A percentile compares a stretch with the other conserved stretches of the same genome.
Evolutionary conservation across 2,329 filamentous ascomycete species (phyloP).

Genomic region (Pestalotiopsis sp.): DNA sequence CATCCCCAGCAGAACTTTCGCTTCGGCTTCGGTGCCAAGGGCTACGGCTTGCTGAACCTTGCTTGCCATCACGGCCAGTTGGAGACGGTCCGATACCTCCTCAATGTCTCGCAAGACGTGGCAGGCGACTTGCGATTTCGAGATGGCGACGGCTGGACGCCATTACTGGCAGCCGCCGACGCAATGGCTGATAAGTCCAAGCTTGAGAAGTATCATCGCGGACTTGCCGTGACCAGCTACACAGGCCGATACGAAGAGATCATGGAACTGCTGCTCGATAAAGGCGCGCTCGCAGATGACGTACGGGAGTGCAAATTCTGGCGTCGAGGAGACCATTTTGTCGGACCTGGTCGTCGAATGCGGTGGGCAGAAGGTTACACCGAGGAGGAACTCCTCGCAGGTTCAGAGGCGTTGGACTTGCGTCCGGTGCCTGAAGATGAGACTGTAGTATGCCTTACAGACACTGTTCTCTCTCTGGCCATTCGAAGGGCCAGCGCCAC

Average conservation of each 20-base stretch:
- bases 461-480: constrained; percentile 3
- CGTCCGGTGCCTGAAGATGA: not conserved
- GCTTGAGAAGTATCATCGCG: not conserved
- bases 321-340: not conserved
- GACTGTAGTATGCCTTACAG: not conserved
- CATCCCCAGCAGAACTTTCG: not conserved
- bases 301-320: not conserved
- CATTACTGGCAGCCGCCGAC: not conserved
- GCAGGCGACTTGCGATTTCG: not conserved
- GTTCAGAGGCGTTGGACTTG: not conserved
- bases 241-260: not conserved
- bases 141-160: not conserved
- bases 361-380: not conserved
- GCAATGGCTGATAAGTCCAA: not conserved
- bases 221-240: not conserved
- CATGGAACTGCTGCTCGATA: not conserved
- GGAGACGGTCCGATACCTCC: not conserved
- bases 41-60: not conserved
- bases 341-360: not conserved
- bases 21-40: not conserved
- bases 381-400: not conserved
- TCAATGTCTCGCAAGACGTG: not conserved
- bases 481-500: not conserved
- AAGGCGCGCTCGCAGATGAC: not conserved
- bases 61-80: not conserved